phyloP scores from a whole-genome alignment of 2,329 filamentous ascomycete genomes.

The Bipolaris sorokiniana region DNA sequence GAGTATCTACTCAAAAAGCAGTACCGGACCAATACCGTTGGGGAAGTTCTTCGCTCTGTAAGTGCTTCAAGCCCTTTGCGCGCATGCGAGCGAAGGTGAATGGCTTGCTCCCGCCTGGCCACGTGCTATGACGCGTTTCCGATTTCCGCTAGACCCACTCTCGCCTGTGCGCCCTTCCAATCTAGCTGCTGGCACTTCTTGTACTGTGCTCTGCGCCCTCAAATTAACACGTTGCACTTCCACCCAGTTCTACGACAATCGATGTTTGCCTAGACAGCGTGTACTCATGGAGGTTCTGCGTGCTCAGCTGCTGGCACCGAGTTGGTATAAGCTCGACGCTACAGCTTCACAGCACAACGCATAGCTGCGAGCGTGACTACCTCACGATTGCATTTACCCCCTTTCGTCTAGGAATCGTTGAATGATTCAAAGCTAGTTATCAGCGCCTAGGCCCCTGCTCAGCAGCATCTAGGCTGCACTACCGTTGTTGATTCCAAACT shows the following conservation, averaged over 20 bases:
- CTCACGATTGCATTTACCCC: slow-evolving; percentile 2
- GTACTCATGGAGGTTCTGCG: slow-evolving; percentile 35
- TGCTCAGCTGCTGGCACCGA: slow-evolving; percentile 28
- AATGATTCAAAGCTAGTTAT: slow-evolving; percentile 4
- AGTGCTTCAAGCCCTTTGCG: slow-evolving; percentile 8
- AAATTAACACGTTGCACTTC: slow-evolving; percentile 41
- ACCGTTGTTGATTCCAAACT: slow-evolving; percentile 1
- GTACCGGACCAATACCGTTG: not conserved
- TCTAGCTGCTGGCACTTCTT: slow-evolving; percentile 16
- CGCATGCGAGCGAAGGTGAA: slow-evolving; percentile 26
- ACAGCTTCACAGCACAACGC: slow-evolving; percentile 22
- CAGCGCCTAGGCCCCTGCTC: not conserved
- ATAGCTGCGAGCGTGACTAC: slow-evolving; percentile 18
- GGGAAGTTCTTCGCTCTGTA: not conserved
- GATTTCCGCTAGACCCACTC: slow-evolving; percentile 20
- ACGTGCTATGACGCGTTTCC: slow-evolving; percentile 28
- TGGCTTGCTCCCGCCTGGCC: slow-evolving; percentile 20
- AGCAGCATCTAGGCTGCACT: not conserved
- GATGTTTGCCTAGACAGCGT: slow-evolving; percentile 22
- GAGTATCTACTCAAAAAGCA: not conserved
- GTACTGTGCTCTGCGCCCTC: slow-evolving; percentile 23
- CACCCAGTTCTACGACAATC: slow-evolving; percentile 40
- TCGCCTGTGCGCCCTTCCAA: slow-evolving; percentile 39
- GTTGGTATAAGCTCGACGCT: slow-evolving; percentile 29
- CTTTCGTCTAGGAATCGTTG: slow-evolving; percentile 3